Evolutionary conservation across 768 basidiomycete species (phyloP), one percentile per base, ranked within the genome.

Genomic region (Chalciporus chontae): DNA sequence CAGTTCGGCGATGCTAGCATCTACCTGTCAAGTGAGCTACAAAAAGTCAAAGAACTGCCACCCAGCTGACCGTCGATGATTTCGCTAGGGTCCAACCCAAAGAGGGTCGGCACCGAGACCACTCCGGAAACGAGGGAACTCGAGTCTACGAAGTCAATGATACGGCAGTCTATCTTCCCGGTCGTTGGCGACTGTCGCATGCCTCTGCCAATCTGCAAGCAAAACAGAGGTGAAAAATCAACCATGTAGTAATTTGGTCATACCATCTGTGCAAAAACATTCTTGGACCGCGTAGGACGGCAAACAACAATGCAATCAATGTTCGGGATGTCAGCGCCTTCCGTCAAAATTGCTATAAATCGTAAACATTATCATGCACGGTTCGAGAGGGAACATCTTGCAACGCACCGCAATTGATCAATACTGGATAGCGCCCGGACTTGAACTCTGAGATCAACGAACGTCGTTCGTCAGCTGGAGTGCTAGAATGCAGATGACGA

Each of bases 291-390:
- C 2, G 94, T 97, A 15, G 94, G 94, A 17, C 91, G 77, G 14
- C 89, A 92, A 17, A 97, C 72, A 29, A 97, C 66, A 8, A 97
- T 78, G 54, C 94, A 96, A 60, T 98, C 94, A 47, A 96, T 87
- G 52, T 90, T 90, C 3, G 94, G 94, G 45, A 97, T 91, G 71
- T 98, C 94, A 17, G 93, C 83, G 4, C 94, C 94, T 72, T 96
- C 94, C 1, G 93, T 95, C 55, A 96, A 73, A 42, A 96, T 87
- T 18, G 91, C 91, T 68, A 18, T 57, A 24, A 19, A 47, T 44
- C 32, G 51, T 26, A 10, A 8, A 39, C 43, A 27, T 9, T 29
- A 40, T 26, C 11, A 46, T n/a, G 29, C 18, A 32, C 4, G n/a
- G n/a, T 34, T 40, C 37, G 3, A 42, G 13, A 45, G 47, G 21